Evolutionary conservation across 768 basidiomycete species (phyloP), one percentile per base, ranked within the genome.

Genomic region (Macrolepiota albuminosa): DNA sequence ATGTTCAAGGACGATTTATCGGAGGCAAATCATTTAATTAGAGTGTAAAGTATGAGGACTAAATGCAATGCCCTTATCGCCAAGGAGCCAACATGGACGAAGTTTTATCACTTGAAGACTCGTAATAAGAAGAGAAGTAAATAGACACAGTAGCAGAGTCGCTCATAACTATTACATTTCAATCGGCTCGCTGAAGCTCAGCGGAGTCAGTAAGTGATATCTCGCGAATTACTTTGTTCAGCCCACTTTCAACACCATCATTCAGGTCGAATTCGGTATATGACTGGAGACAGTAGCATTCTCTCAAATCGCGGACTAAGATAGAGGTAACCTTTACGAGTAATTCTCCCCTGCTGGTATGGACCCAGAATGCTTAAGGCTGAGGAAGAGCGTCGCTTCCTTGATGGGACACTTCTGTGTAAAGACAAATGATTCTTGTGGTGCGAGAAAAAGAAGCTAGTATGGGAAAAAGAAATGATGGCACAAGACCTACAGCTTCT

Each of bases 1-100:
- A 87, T 67, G 95, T 98, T 16, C 87, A 91, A 67, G 95, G 95
- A 1, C 71, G 76, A 47, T 70, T 84, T 39, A 84, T 98, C 39
- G 95, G 93, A 10, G 95, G 95, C 13, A 78, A 73, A 50, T 77
- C 75, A 51, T 72, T 71, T 55, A 43, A 21, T 43, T 43, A 16
- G 14, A 31, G 54, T n/a, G 40, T 42, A 54, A 5, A 54, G 4
- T 1, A 33, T 2, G 13, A 39, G 1, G 21, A 37, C 11, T 52
- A 2, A 3, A 18, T 51, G 34, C 29, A n/a, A 6, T 13, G n/a
- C 18, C 6, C 3, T 50, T 50, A 18, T 50, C 14, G 14, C n/a
- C 46, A 26, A 43, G 39, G 18, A 37, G 36, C 10, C 6, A 37
- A 13, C 36, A 42, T 6, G 18, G 6, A 4, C 18, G 40, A 18